A percentile compares a stretch with the other conserved stretches of the same genome.
phyloP scores from a whole-genome alignment of 2,329 filamentous ascomycete genomes.

The Fusarium nurragi region DNA sequence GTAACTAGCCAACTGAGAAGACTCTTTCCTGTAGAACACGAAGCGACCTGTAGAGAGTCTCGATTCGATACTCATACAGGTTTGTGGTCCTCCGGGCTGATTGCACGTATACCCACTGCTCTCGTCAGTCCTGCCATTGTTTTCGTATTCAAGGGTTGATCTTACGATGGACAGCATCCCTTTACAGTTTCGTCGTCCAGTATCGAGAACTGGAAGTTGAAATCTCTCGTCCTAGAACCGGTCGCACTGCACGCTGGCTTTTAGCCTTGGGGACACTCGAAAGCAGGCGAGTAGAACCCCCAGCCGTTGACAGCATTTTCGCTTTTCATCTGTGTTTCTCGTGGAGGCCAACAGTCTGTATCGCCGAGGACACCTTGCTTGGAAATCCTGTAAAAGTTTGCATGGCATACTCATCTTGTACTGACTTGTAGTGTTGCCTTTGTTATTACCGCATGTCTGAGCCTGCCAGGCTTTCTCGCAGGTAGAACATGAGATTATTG shows the following conservation, averaged over 20 bases:
- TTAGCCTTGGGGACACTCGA: neutral
- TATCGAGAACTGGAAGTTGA: slow-evolving; percentile 10
- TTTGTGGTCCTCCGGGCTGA: neutral
- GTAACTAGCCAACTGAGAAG: neutral
- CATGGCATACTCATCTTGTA: neutral
- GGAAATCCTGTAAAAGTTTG: neutral
- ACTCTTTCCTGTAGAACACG: neutral
- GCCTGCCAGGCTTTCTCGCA: neutral
- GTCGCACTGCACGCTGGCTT: neutral
- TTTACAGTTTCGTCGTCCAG: neutral
- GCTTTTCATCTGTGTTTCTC: neutral
- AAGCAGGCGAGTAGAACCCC: slow-evolving; percentile 1
- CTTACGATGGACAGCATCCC: slow-evolving; percentile 10
- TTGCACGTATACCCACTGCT: neutral
- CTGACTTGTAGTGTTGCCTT: neutral
- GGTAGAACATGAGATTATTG: neutral
- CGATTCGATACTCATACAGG: neutral
- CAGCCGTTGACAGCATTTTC: neutral
- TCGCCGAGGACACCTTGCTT: neutral
- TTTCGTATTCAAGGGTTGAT: fast-evolving
- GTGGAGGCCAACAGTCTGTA: neutral
- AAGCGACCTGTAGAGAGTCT: neutral
- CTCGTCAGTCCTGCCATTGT: fast-evolving
- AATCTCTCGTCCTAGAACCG: neutral
- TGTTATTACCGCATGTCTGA: neutral